A percentile compares a stretch with the other conserved stretches of the same genome.
Conservation (phyloP, 306 rosid genomes). For the Herpetospermum pedunculosum region DNA sequence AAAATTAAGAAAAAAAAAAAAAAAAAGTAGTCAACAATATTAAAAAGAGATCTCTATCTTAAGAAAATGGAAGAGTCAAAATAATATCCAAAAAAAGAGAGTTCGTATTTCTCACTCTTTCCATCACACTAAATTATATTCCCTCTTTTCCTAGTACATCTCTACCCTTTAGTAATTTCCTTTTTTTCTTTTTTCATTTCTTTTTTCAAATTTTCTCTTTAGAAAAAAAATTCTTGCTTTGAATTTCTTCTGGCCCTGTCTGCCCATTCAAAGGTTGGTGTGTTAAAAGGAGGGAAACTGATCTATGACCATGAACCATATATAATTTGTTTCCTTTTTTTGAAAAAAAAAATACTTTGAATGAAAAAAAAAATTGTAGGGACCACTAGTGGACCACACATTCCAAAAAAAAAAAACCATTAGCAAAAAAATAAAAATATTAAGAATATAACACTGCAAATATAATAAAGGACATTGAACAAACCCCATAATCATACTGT, state of each 20-base stretch:
- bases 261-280: constrained; percentile 10
- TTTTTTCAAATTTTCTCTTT: neutral
- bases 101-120: neutral
- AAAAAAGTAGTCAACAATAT: too few relatives aligned
- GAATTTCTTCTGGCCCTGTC: constrained; percentile 6
- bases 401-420: neutral
- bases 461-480: neutral
- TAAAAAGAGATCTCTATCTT: neutral
- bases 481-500: constrained; percentile 11
- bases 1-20: too few relatives aligned
- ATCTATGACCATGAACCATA: neutral
- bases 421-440: neutral
- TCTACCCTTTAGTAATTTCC: neutral
- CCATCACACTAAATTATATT: neutral
- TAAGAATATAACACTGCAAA: neutral
- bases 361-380: neutral
- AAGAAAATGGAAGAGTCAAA: neutral
- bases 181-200: neutral
- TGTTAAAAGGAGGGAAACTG: constrained; percentile 11
- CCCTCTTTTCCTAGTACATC: neutral
- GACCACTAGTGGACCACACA: neutral
- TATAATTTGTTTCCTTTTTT: neutral
- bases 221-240: neutral
- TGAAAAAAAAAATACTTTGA: neutral
- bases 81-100: neutral